These are phyloP conservation scores for Linum usitatissimum DNA, from an alignment of 345 rosid species.

Conservation along the genomic window DNA sequence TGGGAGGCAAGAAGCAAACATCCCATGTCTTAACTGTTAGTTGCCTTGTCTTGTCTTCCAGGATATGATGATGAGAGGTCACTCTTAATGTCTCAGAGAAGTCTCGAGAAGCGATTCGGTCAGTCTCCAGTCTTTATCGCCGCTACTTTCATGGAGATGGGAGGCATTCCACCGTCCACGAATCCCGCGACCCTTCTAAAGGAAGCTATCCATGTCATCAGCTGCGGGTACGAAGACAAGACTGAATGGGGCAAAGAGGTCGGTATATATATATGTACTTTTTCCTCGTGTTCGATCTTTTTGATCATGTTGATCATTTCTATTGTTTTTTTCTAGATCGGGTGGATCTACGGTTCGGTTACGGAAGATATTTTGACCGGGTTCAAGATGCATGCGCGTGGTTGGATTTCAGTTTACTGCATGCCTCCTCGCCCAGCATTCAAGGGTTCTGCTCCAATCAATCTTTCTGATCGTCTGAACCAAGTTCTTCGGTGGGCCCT, in stretches of 20 bases:
- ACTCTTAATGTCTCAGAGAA: conserved; percentile 95
- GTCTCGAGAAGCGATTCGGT: conserved; percentile 97
- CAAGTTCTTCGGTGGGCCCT: conserved; percentile 99
- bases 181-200: conserved; percentile 90
- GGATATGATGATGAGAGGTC: conserved; percentile 99
- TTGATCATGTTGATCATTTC: neutral
- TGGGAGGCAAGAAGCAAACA: neutral
- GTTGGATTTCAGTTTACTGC: conserved; percentile 96
- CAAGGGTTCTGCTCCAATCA: conserved; percentile 99
- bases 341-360: conserved; percentile 99
- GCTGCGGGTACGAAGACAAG: conserved; percentile 99
- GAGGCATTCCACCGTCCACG: conserved; percentile 91
- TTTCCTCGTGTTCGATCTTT: no score
- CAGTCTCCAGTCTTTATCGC: conserved; percentile 98
- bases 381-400: conserved; percentile 99
- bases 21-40: neutral
- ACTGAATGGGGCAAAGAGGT: conserved; percentile 99
- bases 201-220: conserved; percentile 98
- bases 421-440: conserved; percentile 99
- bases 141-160: conserved; percentile 96
- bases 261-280: neutral
- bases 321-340: conserved; percentile 42
- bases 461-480: conserved; percentile 97
- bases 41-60: conserved; percentile 21
- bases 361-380: conserved; percentile 99